Percentiles rank a stretch among this genome's conserved stretches.
Conservation (phyloP, 768 basidiomycete genomes). For the Tulasnella sp. region DNA sequence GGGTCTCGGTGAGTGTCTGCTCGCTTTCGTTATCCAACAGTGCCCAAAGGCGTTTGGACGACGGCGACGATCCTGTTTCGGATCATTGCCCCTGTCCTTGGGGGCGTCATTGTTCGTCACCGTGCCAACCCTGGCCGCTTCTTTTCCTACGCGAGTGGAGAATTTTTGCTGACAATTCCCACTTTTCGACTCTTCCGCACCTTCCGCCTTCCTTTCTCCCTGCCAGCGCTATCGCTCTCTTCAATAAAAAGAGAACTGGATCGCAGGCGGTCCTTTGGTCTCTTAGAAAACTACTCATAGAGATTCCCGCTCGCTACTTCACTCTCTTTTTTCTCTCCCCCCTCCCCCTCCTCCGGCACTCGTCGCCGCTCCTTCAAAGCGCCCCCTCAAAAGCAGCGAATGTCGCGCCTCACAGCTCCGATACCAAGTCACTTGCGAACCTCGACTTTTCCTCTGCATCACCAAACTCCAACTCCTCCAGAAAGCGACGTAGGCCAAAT, state of each 20-base stretch:
- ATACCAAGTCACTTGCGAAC: conserved; percentile 13
- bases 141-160: neutral
- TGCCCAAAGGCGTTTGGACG: neutral
- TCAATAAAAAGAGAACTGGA: conserved; percentile 10
- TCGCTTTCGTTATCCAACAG: neutral
- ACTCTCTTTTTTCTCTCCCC: neutral
- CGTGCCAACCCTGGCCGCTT: conserved; percentile 1
- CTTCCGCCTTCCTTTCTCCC: neutral
- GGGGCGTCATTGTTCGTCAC: conserved; percentile 13
- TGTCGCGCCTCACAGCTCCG: conserved; percentile 12
- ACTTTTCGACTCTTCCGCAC: conserved; percentile 13
- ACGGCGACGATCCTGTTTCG: neutral
- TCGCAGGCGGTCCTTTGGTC: conserved; percentile 15
- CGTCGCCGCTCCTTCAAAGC: neutral
- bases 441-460: conserved; percentile 10
- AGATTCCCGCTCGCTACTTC: conserved; percentile 16
- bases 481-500: conserved; percentile 12
- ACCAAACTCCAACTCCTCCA: conserved; percentile 20
- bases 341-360: neutral
- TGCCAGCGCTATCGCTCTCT: neutral
- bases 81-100: neutral
- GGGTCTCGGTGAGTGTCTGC: neutral
- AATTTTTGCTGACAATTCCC: conserved; percentile 10
- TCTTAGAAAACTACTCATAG: neutral
- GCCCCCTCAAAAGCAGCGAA: neutral